Percentiles rank a stretch among this genome's conserved stretches.
Evolutionary conservation across 371 early-diverging fungal species (phyloP).

Genomic region (Nematocida ausubeli): DNA sequence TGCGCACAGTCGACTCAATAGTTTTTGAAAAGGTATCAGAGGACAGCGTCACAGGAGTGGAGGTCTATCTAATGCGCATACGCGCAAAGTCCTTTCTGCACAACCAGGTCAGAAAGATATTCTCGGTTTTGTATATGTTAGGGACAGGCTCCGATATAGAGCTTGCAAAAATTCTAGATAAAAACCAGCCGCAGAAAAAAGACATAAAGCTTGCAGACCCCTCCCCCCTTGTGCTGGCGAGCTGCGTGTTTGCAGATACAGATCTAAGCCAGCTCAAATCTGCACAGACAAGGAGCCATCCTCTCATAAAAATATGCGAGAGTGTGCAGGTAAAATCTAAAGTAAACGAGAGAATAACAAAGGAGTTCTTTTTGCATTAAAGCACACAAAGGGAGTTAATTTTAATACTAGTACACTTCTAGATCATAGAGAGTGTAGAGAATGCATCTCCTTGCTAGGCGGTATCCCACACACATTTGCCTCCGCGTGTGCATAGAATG

Average conservation of each 20-base stretch:
- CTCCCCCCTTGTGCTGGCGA: slow-evolving; percentile 57
- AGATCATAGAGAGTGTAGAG: no score
- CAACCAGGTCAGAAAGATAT: slow-evolving; percentile 68
- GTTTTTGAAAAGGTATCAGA: background rate
- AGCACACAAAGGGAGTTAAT: no score
- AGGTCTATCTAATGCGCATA: slow-evolving; percentile 59
- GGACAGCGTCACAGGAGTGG: background rate
- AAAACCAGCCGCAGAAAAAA: slow-evolving; percentile 2
- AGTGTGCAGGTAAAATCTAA: background rate
- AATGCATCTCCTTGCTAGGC: no score
- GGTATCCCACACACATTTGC: no score
- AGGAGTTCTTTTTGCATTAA: background rate
- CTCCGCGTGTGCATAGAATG: no score
- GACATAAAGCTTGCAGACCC: slow-evolving; percentile 52
- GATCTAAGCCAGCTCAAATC: slow-evolving; percentile 1
- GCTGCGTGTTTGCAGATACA: slow-evolving; percentile 2
- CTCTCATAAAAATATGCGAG: background rate
- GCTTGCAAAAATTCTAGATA: slow-evolving; percentile 31
- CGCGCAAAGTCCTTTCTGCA: slow-evolving; percentile 64
- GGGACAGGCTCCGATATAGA: slow-evolving; percentile 40
- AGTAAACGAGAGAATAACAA: slow-evolving; percentile 14
- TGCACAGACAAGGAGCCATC: background rate
- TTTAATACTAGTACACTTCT: no score
- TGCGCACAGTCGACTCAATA: slow-evolving; percentile 45
- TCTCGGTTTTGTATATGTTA: slow-evolving; percentile 50